Evolutionary conservation across 495 filamentous ascomycete species (phyloP).

Genomic region (Rhypophila decipiens): DNA sequence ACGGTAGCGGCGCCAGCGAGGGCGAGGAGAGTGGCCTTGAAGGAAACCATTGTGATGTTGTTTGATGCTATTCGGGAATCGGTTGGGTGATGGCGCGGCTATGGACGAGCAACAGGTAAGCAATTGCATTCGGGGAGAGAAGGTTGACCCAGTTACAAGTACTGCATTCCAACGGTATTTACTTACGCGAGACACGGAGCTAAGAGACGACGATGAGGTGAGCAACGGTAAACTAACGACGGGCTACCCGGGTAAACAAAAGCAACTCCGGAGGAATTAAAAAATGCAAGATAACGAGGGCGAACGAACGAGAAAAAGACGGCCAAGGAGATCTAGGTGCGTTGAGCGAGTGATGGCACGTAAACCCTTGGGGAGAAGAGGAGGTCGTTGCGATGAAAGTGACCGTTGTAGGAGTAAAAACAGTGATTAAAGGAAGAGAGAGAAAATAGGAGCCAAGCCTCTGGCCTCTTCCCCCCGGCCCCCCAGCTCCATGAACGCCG

Average conservation of each 20-base stretch:
- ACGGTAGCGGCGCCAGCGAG: constrained; percentile 37
- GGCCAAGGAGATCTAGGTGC: constrained; percentile 3
- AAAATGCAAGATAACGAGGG: constrained; percentile 10
- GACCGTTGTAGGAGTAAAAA: too few relatives aligned
- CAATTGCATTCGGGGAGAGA: neutral
- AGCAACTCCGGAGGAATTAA: constrained; percentile 6
- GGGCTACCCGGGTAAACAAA: too few relatives aligned
- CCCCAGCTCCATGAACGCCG: too few relatives aligned
- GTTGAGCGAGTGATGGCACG: constrained; percentile 25
- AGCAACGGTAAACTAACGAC: too few relatives aligned
- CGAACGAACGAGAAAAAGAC: constrained; percentile 10
- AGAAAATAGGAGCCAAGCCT: too few relatives aligned
- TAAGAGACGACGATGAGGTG: too few relatives aligned
- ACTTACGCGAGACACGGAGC: neutral
- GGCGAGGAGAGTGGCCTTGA: constrained; percentile 38
- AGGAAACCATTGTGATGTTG: constrained; percentile 37
- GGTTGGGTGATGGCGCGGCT: neutral
- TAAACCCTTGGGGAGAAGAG: constrained; percentile 7
- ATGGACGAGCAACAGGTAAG: neutral
- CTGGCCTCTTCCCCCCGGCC: too few relatives aligned
- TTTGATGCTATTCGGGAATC: neutral
- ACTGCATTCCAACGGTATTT: neutral
- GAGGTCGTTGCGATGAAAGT: too few relatives aligned
- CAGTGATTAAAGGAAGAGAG: too few relatives aligned
- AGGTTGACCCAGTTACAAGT: neutral